Evolutionary conservation across 306 rosid species (phyloP), one percentile per base, ranked within the genome.

Genomic region (Morella rubra): DNA sequence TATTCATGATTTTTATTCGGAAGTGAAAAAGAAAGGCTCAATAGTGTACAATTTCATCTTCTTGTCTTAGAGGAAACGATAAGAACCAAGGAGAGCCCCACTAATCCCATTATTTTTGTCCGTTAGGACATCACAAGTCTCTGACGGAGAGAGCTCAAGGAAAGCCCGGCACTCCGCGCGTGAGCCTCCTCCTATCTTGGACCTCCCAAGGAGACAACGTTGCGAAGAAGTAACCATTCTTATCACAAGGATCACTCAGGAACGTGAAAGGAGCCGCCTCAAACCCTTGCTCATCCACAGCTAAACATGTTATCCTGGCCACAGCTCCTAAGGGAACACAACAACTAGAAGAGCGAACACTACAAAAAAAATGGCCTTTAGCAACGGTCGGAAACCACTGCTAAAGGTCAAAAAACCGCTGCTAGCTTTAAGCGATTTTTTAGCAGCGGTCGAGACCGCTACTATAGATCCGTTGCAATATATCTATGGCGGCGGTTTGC

Each of bases 201-300:
- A 86, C 78, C 85, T 90, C 91, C 22, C 52, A 41, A 60, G 79
- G 73, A 50, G 75, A 60, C 49, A 88, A 13, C 0, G 90, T 90
- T 61, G 91, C 91, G 12, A 90, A 74, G 80, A 88, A 90, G 74
- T 81, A 88, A 3, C 90, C 93, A 47, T 79, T 81, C 32, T 32
- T 77, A 55, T 86, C 78, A 4, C 82, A 83, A 76, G 77, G 77
- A 0, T 72, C 84, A 55, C 91, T 85, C 59, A 88, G 65, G 80
- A 86, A 85, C 27, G 86, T 52, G 67, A 79, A 76, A 14, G 87
- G 82, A 51, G 70, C 60, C 46, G 81, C 51, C 75, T 85, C 86
- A 5, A 74, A 61, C 18, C 89, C 92, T 54, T 79, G 54, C 9
- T 76, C 77, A 64, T 88, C 91, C 6, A 75, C 82, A 44, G 82